Evolutionary conservation across 1,284 basidiomycete species (phyloP).

Genomic region (Sphagnurus paluster): DNA sequence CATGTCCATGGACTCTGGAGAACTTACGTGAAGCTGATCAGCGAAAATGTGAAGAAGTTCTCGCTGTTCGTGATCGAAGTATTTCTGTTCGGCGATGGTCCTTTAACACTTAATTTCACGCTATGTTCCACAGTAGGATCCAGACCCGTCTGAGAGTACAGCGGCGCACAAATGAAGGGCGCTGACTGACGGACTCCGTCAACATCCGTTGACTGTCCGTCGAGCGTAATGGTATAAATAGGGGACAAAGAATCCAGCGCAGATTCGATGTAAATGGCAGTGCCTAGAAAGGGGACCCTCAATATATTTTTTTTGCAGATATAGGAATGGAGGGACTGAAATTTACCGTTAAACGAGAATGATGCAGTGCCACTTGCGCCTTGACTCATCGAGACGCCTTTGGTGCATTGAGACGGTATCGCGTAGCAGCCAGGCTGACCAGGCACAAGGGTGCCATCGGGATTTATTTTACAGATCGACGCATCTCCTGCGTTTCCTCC

Average conservation of each 20-base stretch:
- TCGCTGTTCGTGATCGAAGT: conserved; percentile 12
- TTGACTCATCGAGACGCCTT: conserved; percentile 21
- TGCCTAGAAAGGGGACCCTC: conserved; percentile 9
- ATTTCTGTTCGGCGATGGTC: conserved; percentile 20
- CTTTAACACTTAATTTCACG: conserved; percentile 23
- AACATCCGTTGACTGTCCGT: conserved; percentile 23
- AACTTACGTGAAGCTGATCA: conserved; percentile 24
- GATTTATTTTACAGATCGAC: conserved; percentile 14
- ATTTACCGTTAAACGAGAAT: conserved; percentile 23
- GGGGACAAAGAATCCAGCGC: conserved; percentile 21
- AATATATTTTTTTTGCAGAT: neutral
- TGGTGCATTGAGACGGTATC: conserved; percentile 19
- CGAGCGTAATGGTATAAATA: conserved; percentile 24
- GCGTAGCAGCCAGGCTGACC: conserved; percentile 20
- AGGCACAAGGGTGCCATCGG: conserved; percentile 5
- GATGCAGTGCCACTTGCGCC: conserved; percentile 18
- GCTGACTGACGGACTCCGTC: conserved; percentile 20
- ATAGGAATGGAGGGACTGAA: neutral
- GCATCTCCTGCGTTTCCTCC: conserved; percentile 17
- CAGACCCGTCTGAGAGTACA: conserved; percentile 22
- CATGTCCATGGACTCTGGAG: too few relatives aligned
- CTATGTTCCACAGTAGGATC: conserved; percentile 23
- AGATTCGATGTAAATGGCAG: conserved; percentile 25
- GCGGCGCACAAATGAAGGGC: conserved; percentile 21
- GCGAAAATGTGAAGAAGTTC: conserved; percentile 18